These are phyloP conservation scores for Phytophthora megakarya DNA, from an alignment of 352 stramenopile genomes.

Conservation along the genomic window DNA sequence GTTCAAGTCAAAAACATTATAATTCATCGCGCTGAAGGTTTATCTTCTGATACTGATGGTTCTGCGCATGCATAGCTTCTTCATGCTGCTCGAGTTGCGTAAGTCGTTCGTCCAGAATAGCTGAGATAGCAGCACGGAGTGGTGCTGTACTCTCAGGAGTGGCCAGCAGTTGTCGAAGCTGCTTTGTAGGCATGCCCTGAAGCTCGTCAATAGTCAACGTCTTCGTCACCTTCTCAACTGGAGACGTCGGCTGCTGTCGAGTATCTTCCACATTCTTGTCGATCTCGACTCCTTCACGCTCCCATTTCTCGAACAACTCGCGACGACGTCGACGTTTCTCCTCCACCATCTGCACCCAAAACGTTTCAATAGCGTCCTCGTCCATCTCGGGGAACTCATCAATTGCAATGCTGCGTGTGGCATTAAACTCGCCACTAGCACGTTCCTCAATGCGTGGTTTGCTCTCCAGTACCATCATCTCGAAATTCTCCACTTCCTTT, in stretches of 20 bases:
- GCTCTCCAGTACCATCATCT: slow-evolving; percentile 80
- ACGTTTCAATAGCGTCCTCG: slow-evolving; percentile 73
- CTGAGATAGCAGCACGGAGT: slow-evolving; percentile 46
- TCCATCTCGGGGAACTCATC: slow-evolving; percentile 88
- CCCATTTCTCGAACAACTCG: slow-evolving; percentile 60
- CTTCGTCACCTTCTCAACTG: slow-evolving; percentile 36
- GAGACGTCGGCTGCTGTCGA: background rate
- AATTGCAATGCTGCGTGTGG: slow-evolving; percentile 72
- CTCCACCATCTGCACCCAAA: slow-evolving; percentile 81
- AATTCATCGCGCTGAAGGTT: slow-evolving; percentile 36
- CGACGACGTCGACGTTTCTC: slow-evolving; percentile 38
- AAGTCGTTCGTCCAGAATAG: slow-evolving; percentile 56
- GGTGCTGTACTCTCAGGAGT: slow-evolving; percentile 35
- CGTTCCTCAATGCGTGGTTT: slow-evolving; percentile 41
- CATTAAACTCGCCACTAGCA: slow-evolving; percentile 29
- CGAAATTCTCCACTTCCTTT: slow-evolving; percentile 55
- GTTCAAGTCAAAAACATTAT: slow-evolving; percentile 9
- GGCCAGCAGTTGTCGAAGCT: slow-evolving; percentile 52
- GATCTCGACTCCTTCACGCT: slow-evolving; percentile 22
- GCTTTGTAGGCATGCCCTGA: slow-evolving; percentile 49
- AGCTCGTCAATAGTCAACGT: slow-evolving; percentile 51
- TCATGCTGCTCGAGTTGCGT: slow-evolving; percentile 46
- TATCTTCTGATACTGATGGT: slow-evolving; percentile 3
- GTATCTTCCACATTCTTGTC: background rate
- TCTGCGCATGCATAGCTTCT: slow-evolving; percentile 1